Percentiles rank a stretch among this genome's conserved stretches.
Evolutionary conservation across 768 basidiomycete genomes (phyloP).

Genomic region (Asterophora lycoperdoides): DNA sequence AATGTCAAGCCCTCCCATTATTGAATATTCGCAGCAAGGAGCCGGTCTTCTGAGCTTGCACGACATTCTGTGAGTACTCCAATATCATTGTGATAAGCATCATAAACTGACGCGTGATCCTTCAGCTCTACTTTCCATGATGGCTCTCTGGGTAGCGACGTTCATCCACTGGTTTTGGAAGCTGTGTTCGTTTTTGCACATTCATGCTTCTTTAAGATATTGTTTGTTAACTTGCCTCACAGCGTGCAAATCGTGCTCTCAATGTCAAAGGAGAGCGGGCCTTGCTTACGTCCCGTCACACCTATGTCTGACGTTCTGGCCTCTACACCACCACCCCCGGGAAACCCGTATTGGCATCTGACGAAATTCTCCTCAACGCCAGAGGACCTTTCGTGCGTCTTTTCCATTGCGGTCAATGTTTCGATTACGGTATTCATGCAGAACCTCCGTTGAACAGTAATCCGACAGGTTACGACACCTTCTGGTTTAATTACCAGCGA

Average conservation of each 20-base stretch:
- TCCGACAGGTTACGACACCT: background rate
- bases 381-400: background rate
- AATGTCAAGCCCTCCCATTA: background rate
- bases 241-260: conserved; percentile 2
- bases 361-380: background rate
- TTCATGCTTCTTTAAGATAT: background rate
- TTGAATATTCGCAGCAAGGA: background rate
- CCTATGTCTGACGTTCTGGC: background rate
- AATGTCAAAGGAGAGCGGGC: background rate
- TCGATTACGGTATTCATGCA: background rate
- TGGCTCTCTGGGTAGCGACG: background rate
- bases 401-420: background rate
- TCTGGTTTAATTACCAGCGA: background rate
- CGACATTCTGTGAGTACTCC: background rate
- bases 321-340: background rate
- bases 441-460: background rate
- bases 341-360: conserved; percentile 8
- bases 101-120: background rate
- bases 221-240: background rate
- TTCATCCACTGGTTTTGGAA: conserved; percentile 3
- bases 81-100: background rate
- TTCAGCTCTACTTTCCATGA: background rate
- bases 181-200: background rate
- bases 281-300: background rate
- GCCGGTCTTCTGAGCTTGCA: conserved; percentile 1